These are phyloP conservation scores for Mucor plumbeus DNA, from an alignment of 371 early-diverging fungal genomes.

Conservation along the genomic window DNA sequence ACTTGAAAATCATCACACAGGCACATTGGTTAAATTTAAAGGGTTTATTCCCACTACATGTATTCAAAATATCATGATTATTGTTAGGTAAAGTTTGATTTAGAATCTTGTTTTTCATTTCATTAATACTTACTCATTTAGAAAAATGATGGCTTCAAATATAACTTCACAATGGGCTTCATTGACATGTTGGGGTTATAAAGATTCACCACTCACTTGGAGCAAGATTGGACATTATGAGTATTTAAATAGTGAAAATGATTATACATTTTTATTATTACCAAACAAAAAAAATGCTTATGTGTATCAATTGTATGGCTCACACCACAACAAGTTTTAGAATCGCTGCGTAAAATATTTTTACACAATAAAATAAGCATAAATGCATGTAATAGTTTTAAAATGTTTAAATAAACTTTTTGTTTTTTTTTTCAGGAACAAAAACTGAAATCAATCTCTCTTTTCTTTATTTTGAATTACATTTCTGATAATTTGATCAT, in stretches of 20 bases:
- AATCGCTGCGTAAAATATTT: background rate
- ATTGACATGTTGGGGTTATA: constrained; percentile 67
- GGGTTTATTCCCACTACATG: constrained; percentile 42
- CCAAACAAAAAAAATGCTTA: constrained; percentile 27
- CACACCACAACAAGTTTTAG: constrained; percentile 22
- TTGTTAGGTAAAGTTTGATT: constrained; percentile 34
- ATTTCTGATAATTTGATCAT: too few relatives aligned
- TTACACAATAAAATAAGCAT: background rate
- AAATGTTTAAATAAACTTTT: background rate
- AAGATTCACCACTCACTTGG: constrained; percentile 73
- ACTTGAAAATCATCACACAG: constrained; percentile 16
- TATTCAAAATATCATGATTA: constrained; percentile 39
- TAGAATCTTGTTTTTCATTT: background rate
- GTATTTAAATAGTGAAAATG: constrained; percentile 63
- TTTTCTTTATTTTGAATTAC: too few relatives aligned
- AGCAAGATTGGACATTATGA: constrained; percentile 51
- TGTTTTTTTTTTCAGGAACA: too few relatives aligned
- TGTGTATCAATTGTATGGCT: constrained; percentile 28
- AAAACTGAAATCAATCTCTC: too few relatives aligned
- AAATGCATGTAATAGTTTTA: background rate
- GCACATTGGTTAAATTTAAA: constrained; percentile 36
- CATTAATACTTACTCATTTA: background rate
- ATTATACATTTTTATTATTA: constrained; percentile 59
- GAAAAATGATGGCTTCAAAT: constrained; percentile 35
- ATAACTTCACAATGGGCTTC: constrained; percentile 56